Evolutionary conservation across 2,329 filamentous ascomycete species (phyloP), one percentile per base, ranked within the genome.

Genomic region (Neopestalotiopsis sp.): DNA sequence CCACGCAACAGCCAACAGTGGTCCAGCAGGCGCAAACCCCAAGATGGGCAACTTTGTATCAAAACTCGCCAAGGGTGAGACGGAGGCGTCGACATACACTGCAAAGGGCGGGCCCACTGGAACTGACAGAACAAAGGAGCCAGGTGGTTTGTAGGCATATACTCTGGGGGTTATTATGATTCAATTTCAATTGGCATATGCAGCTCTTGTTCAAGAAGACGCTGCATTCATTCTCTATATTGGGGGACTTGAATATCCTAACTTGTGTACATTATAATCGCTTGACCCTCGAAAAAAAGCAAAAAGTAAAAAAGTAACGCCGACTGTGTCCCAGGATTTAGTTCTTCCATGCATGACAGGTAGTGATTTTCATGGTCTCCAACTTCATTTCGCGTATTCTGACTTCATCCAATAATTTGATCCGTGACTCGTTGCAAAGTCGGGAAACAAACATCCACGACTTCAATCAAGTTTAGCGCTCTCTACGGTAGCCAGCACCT

Each of bases 401-500:
- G 17, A 14, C 28, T 38, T 32, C 7, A 14, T 40, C 42, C 24
- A 28, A 28, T 28, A 49, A 53, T 20, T 13, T 24, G 7, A n/a
- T 42, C n/a, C 5, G 40, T 13, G 20, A 62, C n/a, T 24, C 34
- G 32, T 42, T 7, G 30, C 45, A 53, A 7, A 24, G 9, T 53
- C 10, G 1, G 13, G 9, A 28, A 53, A 28, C 24, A 28, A 28
- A 28, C 24, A 28, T 28, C 24, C 24, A 28, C 24, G 24, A 28
- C 24, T 28, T 28, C 24, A 28, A 28, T 28, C 24, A 28, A 28
- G 65, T n/a, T 56, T 66, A 53, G 17, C 61, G 66, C 20, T 67
- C 67, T 9, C 79, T 73, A 61, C 77, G 77, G 58, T 78, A 74
- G 3, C 73, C 79, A 4, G 74, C 77, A 49, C 79, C 74, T 20